A percentile compares a stretch with the other conserved stretches of the same genome.
Evolutionary conservation across 2,329 filamentous ascomycete species (phyloP).

Genomic region (Fusarium nodosum): DNA sequence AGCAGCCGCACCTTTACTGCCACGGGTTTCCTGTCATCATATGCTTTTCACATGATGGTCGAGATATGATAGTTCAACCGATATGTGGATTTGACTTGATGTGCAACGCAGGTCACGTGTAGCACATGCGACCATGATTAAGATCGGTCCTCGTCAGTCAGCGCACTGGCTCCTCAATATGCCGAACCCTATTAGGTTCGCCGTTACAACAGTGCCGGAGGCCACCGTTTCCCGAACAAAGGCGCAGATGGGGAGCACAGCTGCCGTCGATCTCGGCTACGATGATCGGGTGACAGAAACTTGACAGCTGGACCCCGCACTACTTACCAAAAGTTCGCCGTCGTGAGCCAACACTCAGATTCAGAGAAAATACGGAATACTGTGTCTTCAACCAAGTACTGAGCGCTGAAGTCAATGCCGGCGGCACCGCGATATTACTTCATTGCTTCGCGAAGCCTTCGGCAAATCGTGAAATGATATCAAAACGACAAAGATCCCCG

Average conservation of each 20-base stretch:
- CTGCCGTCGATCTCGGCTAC: slow-evolving; percentile 41
- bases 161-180: not conserved
- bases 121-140: not conserved
- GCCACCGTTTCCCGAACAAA: slow-evolving; percentile 12
- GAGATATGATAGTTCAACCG: slow-evolving; percentile 9
- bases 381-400: not conserved
- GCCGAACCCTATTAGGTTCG: not conserved
- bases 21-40: slow-evolving; percentile 4
- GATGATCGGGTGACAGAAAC: slow-evolving; percentile 21
- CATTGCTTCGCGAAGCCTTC: not conserved
- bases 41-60: slow-evolving; percentile 12
- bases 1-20: not conserved
- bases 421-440: not conserved
- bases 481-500: not conserved
- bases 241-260: slow-evolving; percentile 12
- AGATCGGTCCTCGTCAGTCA: not conserved
- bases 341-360: not conserved
- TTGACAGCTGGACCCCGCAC: slow-evolving; percentile 6
- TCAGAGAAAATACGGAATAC: not conserved
- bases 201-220: not conserved
- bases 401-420: not conserved
- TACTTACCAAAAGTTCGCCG: slow-evolving; percentile 4
- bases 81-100: slow-evolving; percentile 1
- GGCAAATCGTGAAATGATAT: not conserved
- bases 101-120: not conserved